Evolutionary conservation across 2,329 filamentous ascomycete genomes (phyloP).

Genomic region (Mycogone perniciosa): DNA sequence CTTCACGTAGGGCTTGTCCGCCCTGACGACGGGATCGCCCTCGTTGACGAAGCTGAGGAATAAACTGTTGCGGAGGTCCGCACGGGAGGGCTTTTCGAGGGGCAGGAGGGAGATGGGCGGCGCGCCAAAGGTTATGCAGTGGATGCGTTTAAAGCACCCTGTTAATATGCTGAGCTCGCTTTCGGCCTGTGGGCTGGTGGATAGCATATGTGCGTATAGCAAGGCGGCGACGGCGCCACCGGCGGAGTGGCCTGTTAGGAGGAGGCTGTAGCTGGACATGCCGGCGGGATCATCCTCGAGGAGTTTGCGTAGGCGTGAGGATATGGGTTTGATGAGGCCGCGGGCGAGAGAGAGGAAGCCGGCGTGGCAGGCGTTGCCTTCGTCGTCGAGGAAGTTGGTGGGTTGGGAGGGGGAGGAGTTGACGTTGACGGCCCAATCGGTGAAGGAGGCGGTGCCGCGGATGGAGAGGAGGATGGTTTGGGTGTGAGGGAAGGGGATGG

Average conservation of each 20-base stretch:
- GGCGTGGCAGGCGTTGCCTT: slow-evolving; percentile 69
- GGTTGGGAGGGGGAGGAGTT: slow-evolving; percentile 62
- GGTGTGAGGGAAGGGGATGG: slow-evolving; percentile 68
- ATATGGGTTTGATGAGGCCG: slow-evolving; percentile 69
- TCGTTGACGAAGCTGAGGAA: slow-evolving; percentile 82
- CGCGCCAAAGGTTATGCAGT: slow-evolving; percentile 81
- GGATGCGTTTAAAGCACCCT: slow-evolving; percentile 67
- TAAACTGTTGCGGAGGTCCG: slow-evolving; percentile 54
- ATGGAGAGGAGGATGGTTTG: slow-evolving; percentile 79
- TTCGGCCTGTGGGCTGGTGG: slow-evolving; percentile 43
- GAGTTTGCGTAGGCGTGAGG: slow-evolving; percentile 60
- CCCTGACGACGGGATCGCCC: slow-evolving; percentile 72
- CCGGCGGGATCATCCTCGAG: slow-evolving; percentile 63
- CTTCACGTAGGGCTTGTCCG: slow-evolving; percentile 69
- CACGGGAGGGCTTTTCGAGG: slow-evolving; percentile 50
- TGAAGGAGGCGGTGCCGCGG: slow-evolving; percentile 70
- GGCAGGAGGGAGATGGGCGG: slow-evolving; percentile 71
- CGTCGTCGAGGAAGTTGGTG: slow-evolving; percentile 66
- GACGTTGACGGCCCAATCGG: slow-evolving; percentile 84
- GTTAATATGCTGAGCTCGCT: slow-evolving; percentile 67
- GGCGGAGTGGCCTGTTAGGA: slow-evolving; percentile 82
- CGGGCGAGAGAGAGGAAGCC: slow-evolving; percentile 72
- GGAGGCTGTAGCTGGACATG: slow-evolving; percentile 59
- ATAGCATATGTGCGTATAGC: slow-evolving; percentile 76
- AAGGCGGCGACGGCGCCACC: slow-evolving; percentile 78